These are phyloP conservation scores for Epichloe bromicola DNA, from an alignment of 2,329 filamentous ascomycete species.

Conservation along the genomic window DNA sequence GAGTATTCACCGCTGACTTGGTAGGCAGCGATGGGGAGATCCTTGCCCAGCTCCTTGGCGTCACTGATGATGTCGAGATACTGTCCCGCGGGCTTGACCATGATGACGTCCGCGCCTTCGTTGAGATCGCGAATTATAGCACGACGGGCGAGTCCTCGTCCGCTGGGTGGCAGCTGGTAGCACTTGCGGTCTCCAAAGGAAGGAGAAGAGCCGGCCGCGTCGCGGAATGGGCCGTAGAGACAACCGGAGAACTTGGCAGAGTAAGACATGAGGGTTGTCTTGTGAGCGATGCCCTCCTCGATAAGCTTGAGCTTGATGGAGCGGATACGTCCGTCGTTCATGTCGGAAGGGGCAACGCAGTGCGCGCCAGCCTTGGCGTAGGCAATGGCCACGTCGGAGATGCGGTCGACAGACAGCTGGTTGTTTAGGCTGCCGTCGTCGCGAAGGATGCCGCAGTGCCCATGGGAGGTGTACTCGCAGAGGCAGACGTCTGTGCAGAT, in stretches of 20 bases:
- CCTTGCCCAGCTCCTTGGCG: slow-evolving; percentile 83
- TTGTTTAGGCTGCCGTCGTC: slow-evolving; percentile 93
- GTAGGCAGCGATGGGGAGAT: slow-evolving; percentile 88
- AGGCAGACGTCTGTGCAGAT: slow-evolving; percentile 89
- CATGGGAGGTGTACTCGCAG: slow-evolving; percentile 97
- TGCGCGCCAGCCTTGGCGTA: slow-evolving; percentile 94
- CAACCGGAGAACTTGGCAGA: slow-evolving; percentile 96
- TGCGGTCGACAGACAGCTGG: slow-evolving; percentile 79
- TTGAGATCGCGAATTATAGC: slow-evolving; percentile 82
- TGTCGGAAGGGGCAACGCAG: slow-evolving; percentile 93
- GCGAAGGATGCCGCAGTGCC: slow-evolving; percentile 89
- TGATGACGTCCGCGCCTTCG: slow-evolving; percentile 94
- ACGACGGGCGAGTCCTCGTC: slow-evolving; percentile 77
- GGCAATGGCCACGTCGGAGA: slow-evolving; percentile 93
- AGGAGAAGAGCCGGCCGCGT: slow-evolving; percentile 81
- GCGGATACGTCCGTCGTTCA: slow-evolving; percentile 96
- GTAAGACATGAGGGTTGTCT: slow-evolving; percentile 91
- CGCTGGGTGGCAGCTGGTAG: slow-evolving; percentile 91
- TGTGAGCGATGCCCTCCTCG: slow-evolving; percentile 84
- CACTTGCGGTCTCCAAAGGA: slow-evolving; percentile 91
- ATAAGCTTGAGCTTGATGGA: slow-evolving; percentile 98
- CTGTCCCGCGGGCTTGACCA: slow-evolving; percentile 95
- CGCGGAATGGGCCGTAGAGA: slow-evolving; percentile 91
- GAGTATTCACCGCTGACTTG: slow-evolving; percentile 95
- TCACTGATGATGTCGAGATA: slow-evolving; percentile 97